Evolutionary conservation across 2,329 filamentous ascomycete genomes (phyloP).

Genomic region (Pyricularia sp.): DNA sequence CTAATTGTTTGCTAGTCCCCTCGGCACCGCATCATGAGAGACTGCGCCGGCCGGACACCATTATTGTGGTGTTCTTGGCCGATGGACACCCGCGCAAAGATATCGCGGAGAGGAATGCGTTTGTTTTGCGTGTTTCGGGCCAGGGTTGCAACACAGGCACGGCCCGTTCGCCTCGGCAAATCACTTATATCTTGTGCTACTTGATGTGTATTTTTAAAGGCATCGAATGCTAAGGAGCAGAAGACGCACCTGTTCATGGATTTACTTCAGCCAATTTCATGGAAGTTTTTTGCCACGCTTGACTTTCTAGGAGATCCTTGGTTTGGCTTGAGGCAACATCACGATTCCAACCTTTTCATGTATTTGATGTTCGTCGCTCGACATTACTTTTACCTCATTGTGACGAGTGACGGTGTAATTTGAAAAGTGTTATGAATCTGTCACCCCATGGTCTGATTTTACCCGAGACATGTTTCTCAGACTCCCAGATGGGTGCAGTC

Average conservation of each 20-base stretch:
- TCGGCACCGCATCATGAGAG: background rate
- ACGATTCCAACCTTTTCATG: background rate
- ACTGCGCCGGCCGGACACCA: background rate
- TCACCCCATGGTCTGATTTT: background rate
- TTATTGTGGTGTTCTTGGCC: background rate
- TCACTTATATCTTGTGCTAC: background rate
- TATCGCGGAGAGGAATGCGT: background rate
- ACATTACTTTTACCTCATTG: background rate
- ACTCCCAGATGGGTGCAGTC: background rate
- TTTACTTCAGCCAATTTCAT: background rate
- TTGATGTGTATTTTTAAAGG: background rate
- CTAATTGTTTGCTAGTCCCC: slow-evolving; percentile 5
- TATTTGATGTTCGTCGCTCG: background rate
- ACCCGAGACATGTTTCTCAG: background rate
- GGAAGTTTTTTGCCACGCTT: background rate
- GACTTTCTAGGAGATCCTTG: background rate
- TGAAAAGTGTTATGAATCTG: background rate
- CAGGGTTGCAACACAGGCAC: background rate
- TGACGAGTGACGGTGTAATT: too few relatives aligned
- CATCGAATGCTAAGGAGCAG: background rate
- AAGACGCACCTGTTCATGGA: background rate
- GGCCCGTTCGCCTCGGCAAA: background rate
- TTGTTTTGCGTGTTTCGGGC: background rate
- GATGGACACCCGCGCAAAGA: background rate
- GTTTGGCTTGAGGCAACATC: background rate